These are phyloP conservation scores for Bryoerythrophyllum caledonicum DNA, from an alignment of 225 moss, liverwort and hornwort genomes.

Conservation along the genomic window DNA sequence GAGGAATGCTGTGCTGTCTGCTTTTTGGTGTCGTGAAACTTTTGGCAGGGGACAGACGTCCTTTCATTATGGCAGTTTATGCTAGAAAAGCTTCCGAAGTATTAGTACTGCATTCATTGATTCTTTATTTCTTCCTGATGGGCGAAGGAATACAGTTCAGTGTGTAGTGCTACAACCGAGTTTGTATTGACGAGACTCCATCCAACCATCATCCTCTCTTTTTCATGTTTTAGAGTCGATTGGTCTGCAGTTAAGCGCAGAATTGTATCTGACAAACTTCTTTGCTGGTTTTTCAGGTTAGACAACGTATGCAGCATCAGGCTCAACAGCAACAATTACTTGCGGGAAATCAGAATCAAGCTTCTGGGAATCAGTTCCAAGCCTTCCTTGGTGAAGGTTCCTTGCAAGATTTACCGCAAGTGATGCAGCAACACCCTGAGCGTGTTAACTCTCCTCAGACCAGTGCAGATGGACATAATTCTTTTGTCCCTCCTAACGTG, in stretches of 20 bases:
- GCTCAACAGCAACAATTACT: constrained; percentile 75
- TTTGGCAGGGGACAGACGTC: constrained; percentile 41
- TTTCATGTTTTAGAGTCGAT: background rate
- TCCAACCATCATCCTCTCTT: background rate
- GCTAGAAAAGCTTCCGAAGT: background rate
- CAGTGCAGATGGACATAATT: constrained; percentile 59
- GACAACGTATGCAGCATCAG: constrained; percentile 67
- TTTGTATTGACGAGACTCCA: constrained; percentile 3
- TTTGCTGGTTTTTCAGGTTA: constrained; percentile 45
- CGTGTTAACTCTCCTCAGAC: constrained; percentile 60
- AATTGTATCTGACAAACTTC: constrained; percentile 10
- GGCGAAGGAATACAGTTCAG: background rate
- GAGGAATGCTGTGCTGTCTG: constrained; percentile 51
- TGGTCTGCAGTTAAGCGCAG: background rate
- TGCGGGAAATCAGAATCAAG: constrained; percentile 63
- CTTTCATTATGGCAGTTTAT: constrained; percentile 16
- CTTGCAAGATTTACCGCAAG: constrained; percentile 83
- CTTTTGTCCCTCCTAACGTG: constrained; percentile 58
- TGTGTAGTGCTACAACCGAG: background rate
- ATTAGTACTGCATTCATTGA: background rate
- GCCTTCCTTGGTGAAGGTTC: constrained; percentile 86
- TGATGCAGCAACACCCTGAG: constrained; percentile 72
- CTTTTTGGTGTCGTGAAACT: constrained; percentile 52
- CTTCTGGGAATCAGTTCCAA: constrained; percentile 84
- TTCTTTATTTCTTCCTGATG: background rate